A percentile compares a stretch with the other conserved stretches of the same genome.
Conservation (phyloP, 805 yeast genomes). For the Starmerella scarabaei region DNA sequence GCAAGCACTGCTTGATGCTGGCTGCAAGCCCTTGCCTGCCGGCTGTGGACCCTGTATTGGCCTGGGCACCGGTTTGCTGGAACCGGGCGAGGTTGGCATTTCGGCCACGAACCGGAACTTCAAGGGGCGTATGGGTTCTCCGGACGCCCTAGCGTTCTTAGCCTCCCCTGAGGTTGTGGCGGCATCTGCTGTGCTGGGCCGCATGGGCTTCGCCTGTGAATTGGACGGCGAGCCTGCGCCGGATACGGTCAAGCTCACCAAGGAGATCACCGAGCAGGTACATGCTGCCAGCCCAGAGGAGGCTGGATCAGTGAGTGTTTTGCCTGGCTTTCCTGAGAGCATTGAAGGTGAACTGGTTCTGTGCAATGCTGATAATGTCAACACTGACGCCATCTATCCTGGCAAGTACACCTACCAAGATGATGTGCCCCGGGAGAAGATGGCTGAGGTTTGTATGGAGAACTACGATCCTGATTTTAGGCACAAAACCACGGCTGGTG, state of each 20-base stretch:
- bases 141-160: constrained; percentile 87
- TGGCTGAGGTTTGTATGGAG: constrained; percentile 99
- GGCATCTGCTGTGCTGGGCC: constrained; percentile 92
- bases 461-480: constrained; percentile 89
- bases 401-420: constrained; percentile 99
- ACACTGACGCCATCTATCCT: constrained; percentile 97
- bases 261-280: constrained; percentile 28
- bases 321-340: constrained; percentile 81
- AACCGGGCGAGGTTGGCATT: constrained; percentile 95
- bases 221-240: constrained; percentile 46
- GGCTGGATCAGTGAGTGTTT: constrained; percentile 38
- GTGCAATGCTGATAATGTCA: constrained; percentile 86
- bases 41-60: constrained; percentile 99
- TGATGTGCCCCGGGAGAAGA: constrained; percentile 82
- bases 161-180: constrained; percentile 98
- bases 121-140: constrained; percentile 98
- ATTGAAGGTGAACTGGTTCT: constrained; percentile 85
- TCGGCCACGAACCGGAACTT: constrained; percentile 97
- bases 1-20: constrained; percentile 79
- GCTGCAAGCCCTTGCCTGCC: constrained; percentile 89
- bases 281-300: constrained; percentile 24
- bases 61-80: constrained; percentile 80
- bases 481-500: constrained; percentile 68
- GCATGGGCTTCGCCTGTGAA: constrained; percentile 86
- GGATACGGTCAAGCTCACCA: constrained; percentile 36